Percentiles rank a stretch among this genome's conserved stretches.
Evolutionary conservation across 2,329 filamentous ascomycete species (phyloP).

Genomic region (Microcyclospora pomicola): DNA sequence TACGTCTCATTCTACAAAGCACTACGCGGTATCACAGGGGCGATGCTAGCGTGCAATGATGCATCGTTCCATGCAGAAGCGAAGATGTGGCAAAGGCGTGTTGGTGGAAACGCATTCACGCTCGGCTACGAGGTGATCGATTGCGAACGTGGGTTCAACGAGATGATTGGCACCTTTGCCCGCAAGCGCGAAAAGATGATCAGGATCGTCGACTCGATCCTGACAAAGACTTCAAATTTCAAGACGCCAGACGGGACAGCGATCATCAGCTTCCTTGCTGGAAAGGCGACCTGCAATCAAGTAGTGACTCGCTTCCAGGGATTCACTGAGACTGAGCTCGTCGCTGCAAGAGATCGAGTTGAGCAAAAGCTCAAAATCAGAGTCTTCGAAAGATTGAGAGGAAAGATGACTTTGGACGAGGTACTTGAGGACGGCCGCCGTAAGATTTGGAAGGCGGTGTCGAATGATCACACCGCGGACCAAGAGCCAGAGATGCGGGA

Average conservation of each 20-base stretch:
- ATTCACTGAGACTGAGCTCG: slow-evolving; percentile 6
- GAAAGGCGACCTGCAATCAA: slow-evolving; percentile 10
- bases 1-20: slow-evolving; percentile 14
- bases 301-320: slow-evolving; percentile 7
- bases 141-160: slow-evolving; percentile 11
- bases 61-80: slow-evolving; percentile 7
- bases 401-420: slow-evolving; percentile 8
- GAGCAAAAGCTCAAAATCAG: slow-evolving; percentile 5
- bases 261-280: slow-evolving; percentile 7
- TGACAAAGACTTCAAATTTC: slow-evolving; percentile 3
- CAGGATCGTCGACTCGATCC: slow-evolving; percentile 5
- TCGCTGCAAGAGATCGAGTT: slow-evolving; percentile 8
- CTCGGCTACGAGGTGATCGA: slow-evolving; percentile 10
- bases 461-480: neutral
- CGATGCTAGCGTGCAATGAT: slow-evolving; percentile 9
- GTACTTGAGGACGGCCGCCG: slow-evolving; percentile 1
- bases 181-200: slow-evolving; percentile 10
- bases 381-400: slow-evolving; percentile 8
- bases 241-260: slow-evolving; percentile 2
- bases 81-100: slow-evolving; percentile 11
- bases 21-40: slow-evolving; percentile 7
- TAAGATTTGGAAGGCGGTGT: neutral
- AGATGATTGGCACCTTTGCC: slow-evolving; percentile 10
- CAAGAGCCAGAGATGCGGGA: no score
- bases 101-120: slow-evolving; percentile 10